Percentiles rank a stretch among this genome's conserved stretches.
Evolutionary conservation across 495 filamentous ascomycete genomes (phyloP).

Genomic region (Penicillium soppii): DNA sequence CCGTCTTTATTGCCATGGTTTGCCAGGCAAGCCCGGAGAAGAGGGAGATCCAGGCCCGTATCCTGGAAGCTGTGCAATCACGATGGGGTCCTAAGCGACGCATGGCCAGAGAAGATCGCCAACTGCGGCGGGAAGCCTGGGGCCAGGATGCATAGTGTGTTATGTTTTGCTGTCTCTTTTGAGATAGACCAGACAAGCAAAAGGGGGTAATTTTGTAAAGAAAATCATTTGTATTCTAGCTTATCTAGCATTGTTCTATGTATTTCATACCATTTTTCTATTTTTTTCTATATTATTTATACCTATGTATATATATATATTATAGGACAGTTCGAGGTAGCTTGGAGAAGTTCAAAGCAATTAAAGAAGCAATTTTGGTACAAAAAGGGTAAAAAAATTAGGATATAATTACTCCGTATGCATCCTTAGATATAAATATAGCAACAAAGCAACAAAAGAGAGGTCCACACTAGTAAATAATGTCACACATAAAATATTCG

Average conservation of each 20-base stretch:
- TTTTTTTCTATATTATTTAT: background rate
- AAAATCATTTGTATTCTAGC: conserved; percentile 22
- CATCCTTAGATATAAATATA: too few relatives aligned
- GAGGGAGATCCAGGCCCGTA: conserved; percentile 52
- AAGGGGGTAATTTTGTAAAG: too few relatives aligned
- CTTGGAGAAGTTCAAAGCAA: too few relatives aligned
- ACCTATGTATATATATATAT: too few relatives aligned
- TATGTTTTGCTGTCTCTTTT: background rate
- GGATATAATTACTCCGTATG: too few relatives aligned
- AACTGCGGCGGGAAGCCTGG: conserved; percentile 63
- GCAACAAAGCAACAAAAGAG: too few relatives aligned
- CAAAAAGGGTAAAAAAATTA: too few relatives aligned
- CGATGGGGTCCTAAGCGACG: conserved; percentile 72
- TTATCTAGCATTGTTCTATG: conserved; percentile 9
- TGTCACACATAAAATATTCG: too few relatives aligned
- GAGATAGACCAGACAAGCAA: background rate
- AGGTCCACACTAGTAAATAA: too few relatives aligned
- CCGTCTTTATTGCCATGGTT: conserved; percentile 65
- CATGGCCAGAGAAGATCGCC: conserved; percentile 71
- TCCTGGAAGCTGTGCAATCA: conserved; percentile 60
- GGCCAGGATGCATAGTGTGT: conserved; percentile 43
- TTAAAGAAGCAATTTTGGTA: too few relatives aligned
- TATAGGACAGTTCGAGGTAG: too few relatives aligned
- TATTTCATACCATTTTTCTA: conserved; percentile 8
- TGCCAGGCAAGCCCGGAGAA: conserved; percentile 47